phyloP scores from a whole-genome alignment of 305 asterid species.

The Fraxinus platypoda region DNA sequence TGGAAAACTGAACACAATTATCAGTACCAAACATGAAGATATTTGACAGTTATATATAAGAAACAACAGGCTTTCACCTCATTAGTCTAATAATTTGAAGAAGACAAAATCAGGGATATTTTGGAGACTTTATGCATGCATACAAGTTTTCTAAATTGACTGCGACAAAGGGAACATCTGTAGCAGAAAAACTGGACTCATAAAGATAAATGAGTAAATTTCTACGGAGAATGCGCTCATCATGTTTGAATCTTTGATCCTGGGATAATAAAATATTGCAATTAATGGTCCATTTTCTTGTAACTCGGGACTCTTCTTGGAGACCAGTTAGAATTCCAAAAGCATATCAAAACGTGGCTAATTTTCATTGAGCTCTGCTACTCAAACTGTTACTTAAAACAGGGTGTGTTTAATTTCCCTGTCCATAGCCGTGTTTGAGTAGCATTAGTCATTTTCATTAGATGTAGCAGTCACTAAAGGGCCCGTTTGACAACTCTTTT shows the following conservation, averaged over 20 bases:
- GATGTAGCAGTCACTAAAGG: too few species aligned
- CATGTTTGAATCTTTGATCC: neutral
- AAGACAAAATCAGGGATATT: neutral
- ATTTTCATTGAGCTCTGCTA: too few species aligned
- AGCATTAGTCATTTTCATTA: too few species aligned
- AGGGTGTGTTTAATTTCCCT: too few species aligned
- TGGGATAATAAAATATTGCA: neutral
- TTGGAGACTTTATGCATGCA: neutral
- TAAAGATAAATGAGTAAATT: neutral
- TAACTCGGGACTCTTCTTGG: neutral
- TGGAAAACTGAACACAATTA: neutral
- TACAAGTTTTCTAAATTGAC: neutral
- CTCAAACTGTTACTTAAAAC: too few species aligned
- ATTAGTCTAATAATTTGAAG: neutral
- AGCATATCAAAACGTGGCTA: too few species aligned
- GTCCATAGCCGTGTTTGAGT: too few species aligned
- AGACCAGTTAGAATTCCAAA: neutral
- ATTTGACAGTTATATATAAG: neutral
- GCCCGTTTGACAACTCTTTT: too few species aligned
- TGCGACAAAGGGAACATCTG: neutral
- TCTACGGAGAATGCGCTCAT: neutral
- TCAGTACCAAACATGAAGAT: neutral
- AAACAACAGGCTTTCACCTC: neutral
- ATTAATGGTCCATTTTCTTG: neutral
- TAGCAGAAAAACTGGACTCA: neutral